These are phyloP conservation scores for Rhododendron simsii DNA, from an alignment of 148 eudicot genomes.

Conservation along the genomic window DNA sequence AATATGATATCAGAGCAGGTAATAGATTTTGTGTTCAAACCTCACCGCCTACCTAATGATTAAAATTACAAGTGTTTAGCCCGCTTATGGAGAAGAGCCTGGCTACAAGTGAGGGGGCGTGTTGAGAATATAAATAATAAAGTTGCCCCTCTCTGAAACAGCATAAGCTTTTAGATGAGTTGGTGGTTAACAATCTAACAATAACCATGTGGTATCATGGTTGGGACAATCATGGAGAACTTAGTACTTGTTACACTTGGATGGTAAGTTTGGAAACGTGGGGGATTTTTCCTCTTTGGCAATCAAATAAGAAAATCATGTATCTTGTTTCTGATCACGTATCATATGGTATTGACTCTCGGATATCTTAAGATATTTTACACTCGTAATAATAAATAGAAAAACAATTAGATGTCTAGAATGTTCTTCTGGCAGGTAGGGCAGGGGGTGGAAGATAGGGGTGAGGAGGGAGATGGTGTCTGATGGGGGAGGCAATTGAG, in stretches of 20 bases:
- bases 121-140: too few relatives aligned
- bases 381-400: not conserved
- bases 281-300: not conserved
- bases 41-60: too few relatives aligned
- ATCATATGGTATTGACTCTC: not conserved
- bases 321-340: not conserved
- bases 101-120: too few relatives aligned
- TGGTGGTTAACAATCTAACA: too few relatives aligned
- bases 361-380: not conserved
- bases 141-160: too few relatives aligned
- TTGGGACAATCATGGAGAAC: not conserved
- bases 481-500: not conserved
- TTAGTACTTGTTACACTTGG: not conserved
- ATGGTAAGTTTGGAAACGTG: not conserved
- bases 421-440: not conserved
- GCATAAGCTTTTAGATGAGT: too few relatives aligned
- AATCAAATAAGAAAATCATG: not conserved
- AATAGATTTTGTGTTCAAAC: too few relatives aligned
- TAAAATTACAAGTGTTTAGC: too few relatives aligned
- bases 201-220: not conserved
- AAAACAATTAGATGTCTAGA: not conserved
- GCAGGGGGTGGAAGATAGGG: not conserved
- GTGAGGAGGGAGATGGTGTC: not conserved
- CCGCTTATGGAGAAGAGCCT: too few relatives aligned
- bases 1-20: too few relatives aligned